Evolutionary conservation across 352 stramenopile genomes (phyloP).

Genomic region (Lagenidium giganteum): DNA sequence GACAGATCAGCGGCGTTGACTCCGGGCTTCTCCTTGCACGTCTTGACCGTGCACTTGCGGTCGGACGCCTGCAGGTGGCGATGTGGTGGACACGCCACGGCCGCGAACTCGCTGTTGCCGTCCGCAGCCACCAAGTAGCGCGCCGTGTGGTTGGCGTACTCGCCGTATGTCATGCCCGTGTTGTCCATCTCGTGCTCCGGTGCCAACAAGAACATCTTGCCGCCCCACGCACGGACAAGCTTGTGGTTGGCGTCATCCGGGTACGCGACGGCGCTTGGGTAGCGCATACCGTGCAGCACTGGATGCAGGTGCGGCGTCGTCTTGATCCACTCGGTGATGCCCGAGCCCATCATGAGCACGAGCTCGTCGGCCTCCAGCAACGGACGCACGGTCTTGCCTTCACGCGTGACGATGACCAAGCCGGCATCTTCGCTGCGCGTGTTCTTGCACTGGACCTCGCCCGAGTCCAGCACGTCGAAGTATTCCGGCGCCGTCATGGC

Average conservation of each 20-base stretch:
- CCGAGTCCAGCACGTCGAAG: constrained; percentile 44
- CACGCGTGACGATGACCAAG: constrained; percentile 53
- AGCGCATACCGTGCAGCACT: constrained; percentile 74
- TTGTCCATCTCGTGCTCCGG: constrained; percentile 24
- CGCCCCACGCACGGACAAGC: constrained; percentile 52
- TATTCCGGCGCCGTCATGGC: constrained; percentile 68
- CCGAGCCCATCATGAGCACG: constrained; percentile 76
- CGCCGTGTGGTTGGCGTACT: constrained; percentile 22
- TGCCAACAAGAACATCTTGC: constrained; percentile 30
- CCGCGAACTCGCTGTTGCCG: constrained; percentile 12
- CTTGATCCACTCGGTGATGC: constrained; percentile 66
- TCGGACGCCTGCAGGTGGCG: constrained; percentile 18
- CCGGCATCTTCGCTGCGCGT: constrained; percentile 58
- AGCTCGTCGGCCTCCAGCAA: constrained; percentile 65
- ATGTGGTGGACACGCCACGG: constrained; percentile 21
- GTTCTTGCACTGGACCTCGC: constrained; percentile 29
- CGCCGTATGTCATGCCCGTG: constrained; percentile 20
- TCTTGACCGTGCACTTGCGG: constrained; percentile 16
- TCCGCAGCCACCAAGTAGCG: constrained; percentile 15
- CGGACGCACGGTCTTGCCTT: constrained; percentile 49
- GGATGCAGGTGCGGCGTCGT: constrained; percentile 45
- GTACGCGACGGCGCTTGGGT: constrained; percentile 39
- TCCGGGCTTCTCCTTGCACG: constrained; percentile 9
- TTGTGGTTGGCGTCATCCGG: constrained; percentile 22
- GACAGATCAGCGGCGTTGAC: constrained; percentile 1